Evolutionary conservation across 208 protist genomes (phyloP).

Genomic region (Wallacemonas sp.): DNA sequence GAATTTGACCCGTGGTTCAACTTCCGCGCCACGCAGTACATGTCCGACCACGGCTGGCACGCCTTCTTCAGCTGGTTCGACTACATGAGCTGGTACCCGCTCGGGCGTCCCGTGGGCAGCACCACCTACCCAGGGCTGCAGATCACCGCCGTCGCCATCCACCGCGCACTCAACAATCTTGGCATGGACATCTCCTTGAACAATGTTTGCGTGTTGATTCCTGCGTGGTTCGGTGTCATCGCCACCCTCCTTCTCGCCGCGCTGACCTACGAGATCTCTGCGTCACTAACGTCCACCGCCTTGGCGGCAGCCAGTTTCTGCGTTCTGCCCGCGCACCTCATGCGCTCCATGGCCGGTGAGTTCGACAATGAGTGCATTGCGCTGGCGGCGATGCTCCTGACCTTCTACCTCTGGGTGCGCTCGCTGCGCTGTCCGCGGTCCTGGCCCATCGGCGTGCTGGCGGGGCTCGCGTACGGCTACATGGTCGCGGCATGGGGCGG

Average conservation of each 20-base stretch:
- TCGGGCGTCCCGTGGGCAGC: conserved; percentile 97
- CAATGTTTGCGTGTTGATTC: conserved; percentile 96
- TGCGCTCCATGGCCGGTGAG: conserved; percentile 97
- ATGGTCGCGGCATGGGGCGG: conserved; percentile 97
- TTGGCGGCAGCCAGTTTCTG: conserved; percentile 81
- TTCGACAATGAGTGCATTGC: conserved; percentile 99
- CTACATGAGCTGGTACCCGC: conserved; percentile 96
- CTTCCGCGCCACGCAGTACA: conserved; percentile 91
- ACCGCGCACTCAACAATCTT: conserved; percentile 84
- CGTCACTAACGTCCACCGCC: conserved; percentile 82
- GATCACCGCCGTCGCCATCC: conserved; percentile 94
- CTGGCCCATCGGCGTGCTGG: conserved; percentile 54
- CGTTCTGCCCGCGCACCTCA: conserved; percentile 91
- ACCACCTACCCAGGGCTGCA: conserved; percentile 98
- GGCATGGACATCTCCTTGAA: conserved; percentile 88
- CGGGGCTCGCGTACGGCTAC: conserved; percentile 85
- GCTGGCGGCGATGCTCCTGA: conserved; percentile 95
- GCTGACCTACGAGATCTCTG: conserved; percentile 69
- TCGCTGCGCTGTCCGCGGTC: conserved; percentile 48
- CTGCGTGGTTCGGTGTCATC: conserved; percentile 94
- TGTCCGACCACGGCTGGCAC: conserved; percentile 91
- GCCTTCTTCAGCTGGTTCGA: conserved; percentile 99
- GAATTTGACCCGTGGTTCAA: conserved; percentile 96
- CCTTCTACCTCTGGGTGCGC: conserved; percentile 93
- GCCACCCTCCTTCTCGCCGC: conserved; percentile 86